Percentiles rank a stretch among this genome's conserved stretches.
These are phyloP conservation scores for Aspergillus incahuasiensis DNA, from an alignment of 495 filamentous ascomycete species.

Conservation along the genomic window DNA sequence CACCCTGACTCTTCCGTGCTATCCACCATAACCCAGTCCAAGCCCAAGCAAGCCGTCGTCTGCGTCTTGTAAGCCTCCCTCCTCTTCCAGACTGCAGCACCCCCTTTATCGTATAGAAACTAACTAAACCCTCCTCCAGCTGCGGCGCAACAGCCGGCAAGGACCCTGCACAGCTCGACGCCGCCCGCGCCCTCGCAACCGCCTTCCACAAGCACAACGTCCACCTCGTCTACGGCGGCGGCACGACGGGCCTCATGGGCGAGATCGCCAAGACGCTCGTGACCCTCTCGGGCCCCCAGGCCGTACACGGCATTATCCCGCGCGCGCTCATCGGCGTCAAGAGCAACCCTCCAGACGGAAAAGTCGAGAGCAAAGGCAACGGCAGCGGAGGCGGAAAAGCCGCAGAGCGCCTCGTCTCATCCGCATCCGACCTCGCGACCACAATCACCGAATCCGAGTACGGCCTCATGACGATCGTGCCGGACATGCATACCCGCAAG, in stretches of 20 bases:
- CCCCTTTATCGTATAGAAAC: neutral
- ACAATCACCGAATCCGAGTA: conserved; percentile 41
- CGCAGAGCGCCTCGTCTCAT: conserved; percentile 30
- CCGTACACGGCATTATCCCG: conserved; percentile 93
- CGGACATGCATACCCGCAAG: conserved; percentile 95
- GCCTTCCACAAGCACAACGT: conserved; percentile 70
- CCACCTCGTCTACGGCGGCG: conserved; percentile 86
- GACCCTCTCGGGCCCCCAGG: conserved; percentile 68
- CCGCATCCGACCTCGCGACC: conserved; percentile 13
- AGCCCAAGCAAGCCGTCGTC: conserved; percentile 54
- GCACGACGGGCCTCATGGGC: conserved; percentile 92
- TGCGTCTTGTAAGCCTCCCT: conserved; percentile 67
- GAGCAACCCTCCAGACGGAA: neutral
- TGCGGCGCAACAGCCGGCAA: conserved; percentile 74
- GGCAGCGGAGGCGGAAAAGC: conserved; percentile 35
- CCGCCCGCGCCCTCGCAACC: conserved; percentile 69
- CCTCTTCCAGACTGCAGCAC: neutral
- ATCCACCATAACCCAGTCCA: conserved; percentile 2
- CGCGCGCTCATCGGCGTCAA: conserved; percentile 49
- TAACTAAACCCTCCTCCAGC: conserved; percentile 26
- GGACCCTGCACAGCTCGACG: conserved; percentile 62
- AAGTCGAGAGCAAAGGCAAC: too few species aligned
- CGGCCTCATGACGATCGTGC: conserved; percentile 80
- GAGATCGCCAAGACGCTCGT: conserved; percentile 83
- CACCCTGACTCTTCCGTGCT: neutral